Evolutionary conservation across 352 stramenopile species (phyloP).

Genomic region (Pythium folliculosum): DNA sequence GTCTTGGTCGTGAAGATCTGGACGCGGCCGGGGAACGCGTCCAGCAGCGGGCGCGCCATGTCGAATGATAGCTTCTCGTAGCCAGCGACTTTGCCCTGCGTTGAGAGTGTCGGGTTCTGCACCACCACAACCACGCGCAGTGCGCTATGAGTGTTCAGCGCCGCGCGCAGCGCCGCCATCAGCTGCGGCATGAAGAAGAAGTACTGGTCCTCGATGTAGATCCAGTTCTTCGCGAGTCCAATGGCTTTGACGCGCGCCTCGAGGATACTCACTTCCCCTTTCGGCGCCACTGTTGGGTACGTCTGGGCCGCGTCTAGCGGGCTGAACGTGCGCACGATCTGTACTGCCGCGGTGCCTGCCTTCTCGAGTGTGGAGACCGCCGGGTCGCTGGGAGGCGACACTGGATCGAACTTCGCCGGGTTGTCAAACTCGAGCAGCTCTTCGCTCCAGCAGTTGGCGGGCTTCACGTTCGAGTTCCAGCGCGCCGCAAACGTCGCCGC

Average conservation of each 20-base stretch:
- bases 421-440: slow-evolving; percentile 44
- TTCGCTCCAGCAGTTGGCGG: slow-evolving; percentile 8
- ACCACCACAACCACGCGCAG: slow-evolving; percentile 53
- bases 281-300: slow-evolving; percentile 42
- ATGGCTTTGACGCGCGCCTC: slow-evolving; percentile 54
- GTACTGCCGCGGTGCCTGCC: slow-evolving; percentile 34
- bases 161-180: slow-evolving; percentile 41
- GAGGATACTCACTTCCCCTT: slow-evolving; percentile 49
- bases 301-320: too few species aligned
- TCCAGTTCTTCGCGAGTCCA: slow-evolving; percentile 54
- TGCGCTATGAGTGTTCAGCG: slow-evolving; percentile 34
- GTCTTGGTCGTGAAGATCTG: slow-evolving; percentile 46
- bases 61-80: slow-evolving; percentile 65
- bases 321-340: slow-evolving; percentile 64
- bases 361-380: neutral
- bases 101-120: slow-evolving; percentile 26
- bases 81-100: slow-evolving; percentile 22
- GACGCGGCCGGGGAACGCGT: slow-evolving; percentile 48
- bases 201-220: slow-evolving; percentile 77
- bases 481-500: slow-evolving; percentile 50
- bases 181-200: slow-evolving; percentile 53
- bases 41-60: slow-evolving; percentile 44
- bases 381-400: neutral
- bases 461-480: slow-evolving; percentile 48
- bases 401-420: slow-evolving; percentile 1